Evolutionary conservation across 331 rosid species (phyloP), one percentile per base, ranked within the genome.

Genomic region (Acacia pycnantha): DNA sequence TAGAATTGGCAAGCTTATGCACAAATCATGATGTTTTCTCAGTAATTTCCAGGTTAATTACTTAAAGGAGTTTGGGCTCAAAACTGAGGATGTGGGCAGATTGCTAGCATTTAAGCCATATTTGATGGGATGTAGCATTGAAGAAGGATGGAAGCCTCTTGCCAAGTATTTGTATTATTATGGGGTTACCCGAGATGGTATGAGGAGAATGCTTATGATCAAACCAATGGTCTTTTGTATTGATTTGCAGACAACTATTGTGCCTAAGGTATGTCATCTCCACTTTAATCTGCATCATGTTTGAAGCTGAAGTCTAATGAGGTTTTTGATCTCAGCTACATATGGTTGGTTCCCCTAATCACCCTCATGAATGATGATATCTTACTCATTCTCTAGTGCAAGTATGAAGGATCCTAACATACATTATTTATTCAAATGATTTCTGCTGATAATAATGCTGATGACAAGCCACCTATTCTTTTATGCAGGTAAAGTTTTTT

Each of bases 121-220:
- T 24, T 81, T 95, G 90, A 93, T 95, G 98, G 95, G 90, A 8
- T 87, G 97, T 85, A 87, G 96, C 89, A 93, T 95, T 77, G 97
- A 95, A 71, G 98, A 88, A 82, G 88, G 85, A 77, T 93, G 97
- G 98, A 93, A 90, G 82, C 98, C 98, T 82, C 94, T 95, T 84
- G 94, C 90, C 31, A 93, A 90, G 90, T 93, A 95, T 78, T 83
- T 93, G 56, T 91, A 93, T 80, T 95, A 93, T 86, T 89, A 65
- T 77, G 98, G 98, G 70, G 85, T 95, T 67, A 85, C 97, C 54
- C 86, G 88, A 80, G 98, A 95, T 78, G 98, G 98, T 76, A 90
- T 95, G 97, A 92, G 86, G 91, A 92, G 98, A 85, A 93, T 95
- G 82, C 98, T 95, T 79, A 82, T 79, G 67, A 75, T 90, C 75